Conservation (phyloP, 1,139 yeast species). For the Diutina siamensis region DNA sequence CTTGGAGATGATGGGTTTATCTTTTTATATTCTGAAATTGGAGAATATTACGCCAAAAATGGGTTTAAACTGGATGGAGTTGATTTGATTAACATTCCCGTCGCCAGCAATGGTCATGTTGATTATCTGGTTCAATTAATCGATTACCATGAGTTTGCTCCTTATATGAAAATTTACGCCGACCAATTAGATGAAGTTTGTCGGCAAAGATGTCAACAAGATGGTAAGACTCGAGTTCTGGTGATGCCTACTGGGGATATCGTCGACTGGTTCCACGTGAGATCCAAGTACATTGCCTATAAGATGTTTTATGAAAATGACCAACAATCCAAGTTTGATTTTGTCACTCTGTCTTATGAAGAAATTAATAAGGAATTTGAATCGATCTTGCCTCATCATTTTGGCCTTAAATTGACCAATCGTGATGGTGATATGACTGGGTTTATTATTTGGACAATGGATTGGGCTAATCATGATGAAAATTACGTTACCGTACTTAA, state of each 20-base stretch:
- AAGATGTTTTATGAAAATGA: conserved; percentile 15
- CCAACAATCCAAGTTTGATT: conserved; percentile 9
- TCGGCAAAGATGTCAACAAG: background rate
- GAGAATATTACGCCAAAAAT: conserved; percentile 47
- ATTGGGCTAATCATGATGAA: background rate
- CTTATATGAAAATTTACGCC: background rate
- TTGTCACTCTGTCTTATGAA: background rate
- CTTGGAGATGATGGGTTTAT: conserved; percentile 30
- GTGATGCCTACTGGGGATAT: conserved; percentile 17
- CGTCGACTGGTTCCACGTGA: conserved; percentile 35
- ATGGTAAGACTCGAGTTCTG: conserved; percentile 1
- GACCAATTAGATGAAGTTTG: background rate
- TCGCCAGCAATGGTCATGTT: background rate
- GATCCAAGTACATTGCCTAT: conserved; percentile 27
- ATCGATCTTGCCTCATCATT: conserved; percentile 8
- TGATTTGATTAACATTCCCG: conserved; percentile 11
- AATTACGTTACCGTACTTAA: conserved; percentile 2
- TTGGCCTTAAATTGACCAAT: conserved; percentile 19
- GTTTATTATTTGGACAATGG: conserved; percentile 25
- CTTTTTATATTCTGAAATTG: conserved; percentile 62
- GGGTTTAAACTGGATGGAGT: conserved; percentile 47
- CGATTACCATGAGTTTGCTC: background rate
- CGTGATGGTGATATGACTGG: conserved; percentile 15
- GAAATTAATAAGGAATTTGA: background rate
- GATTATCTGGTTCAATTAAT: background rate